These are phyloP conservation scores for Penicillium nordicum DNA, from an alignment of 2,329 filamentous ascomycete genomes.

Conservation along the genomic window DNA sequence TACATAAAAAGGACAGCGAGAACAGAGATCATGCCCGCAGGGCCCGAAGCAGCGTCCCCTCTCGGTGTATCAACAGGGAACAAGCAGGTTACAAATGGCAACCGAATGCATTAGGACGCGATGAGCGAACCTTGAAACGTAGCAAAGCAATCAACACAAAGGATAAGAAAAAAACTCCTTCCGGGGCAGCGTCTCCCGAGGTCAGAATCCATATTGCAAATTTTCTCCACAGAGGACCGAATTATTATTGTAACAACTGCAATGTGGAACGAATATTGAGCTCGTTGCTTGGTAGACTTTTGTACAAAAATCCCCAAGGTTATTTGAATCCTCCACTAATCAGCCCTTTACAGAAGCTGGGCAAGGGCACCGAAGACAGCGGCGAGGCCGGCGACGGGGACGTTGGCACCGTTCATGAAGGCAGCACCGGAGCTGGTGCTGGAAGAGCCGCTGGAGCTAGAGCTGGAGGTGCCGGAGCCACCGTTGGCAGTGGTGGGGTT, in stretches of 20 bases:
- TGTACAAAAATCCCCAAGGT: constrained; percentile 35
- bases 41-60: constrained; percentile 1
- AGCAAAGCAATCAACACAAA: constrained; percentile 16
- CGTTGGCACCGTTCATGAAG: constrained; percentile 34
- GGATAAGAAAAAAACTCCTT: constrained; percentile 21
- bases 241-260: constrained; percentile 44
- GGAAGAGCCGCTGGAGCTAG: constrained; percentile 23
- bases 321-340: constrained; percentile 19
- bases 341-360: constrained; percentile 47
- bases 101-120: constrained; percentile 24
- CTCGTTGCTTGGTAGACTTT: constrained; percentile 37
- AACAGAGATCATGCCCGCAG: constrained; percentile 1
- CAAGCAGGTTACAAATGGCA: constrained; percentile 14
- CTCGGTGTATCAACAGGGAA: constrained; percentile 6
- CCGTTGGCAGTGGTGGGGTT: constrained; percentile 39
- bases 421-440: constrained; percentile 39
- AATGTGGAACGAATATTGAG: constrained; percentile 29
- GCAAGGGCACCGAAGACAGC: constrained; percentile 46
- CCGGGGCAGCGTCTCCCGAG: constrained; percentile 15
- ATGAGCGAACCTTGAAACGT: constrained; percentile 15
- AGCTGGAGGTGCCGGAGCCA: constrained; percentile 31
- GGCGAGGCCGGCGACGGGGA: constrained; percentile 42
- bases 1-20: constrained; percentile 20
- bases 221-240: constrained; percentile 33
- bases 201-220: constrained; percentile 26